Conservation (phyloP, 2,329 filamentous ascomycete species). For the Fusarium gaditjirri region DNA sequence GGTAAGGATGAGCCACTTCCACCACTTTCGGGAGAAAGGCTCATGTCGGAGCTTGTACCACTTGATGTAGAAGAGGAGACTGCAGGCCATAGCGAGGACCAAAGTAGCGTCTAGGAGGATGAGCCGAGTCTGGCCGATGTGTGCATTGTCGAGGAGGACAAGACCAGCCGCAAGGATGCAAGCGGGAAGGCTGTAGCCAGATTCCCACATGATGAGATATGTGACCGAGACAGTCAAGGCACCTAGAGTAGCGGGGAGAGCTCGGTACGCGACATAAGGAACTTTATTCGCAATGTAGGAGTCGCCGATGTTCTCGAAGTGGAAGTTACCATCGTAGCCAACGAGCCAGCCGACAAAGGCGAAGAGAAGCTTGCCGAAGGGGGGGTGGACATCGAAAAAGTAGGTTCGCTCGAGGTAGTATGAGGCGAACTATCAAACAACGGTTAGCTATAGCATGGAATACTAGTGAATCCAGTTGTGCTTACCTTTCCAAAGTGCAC, state of each 20-base stretch:
- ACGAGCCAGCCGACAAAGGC: slow-evolving; percentile 97
- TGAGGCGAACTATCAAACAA: slow-evolving; percentile 68
- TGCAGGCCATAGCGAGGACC: slow-evolving; percentile 95
- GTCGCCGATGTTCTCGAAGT: slow-evolving; percentile 99
- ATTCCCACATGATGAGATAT: slow-evolving; percentile 99
- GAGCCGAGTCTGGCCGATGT: slow-evolving; percentile 94
- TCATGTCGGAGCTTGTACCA: slow-evolving; percentile 96
- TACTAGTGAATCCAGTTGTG: slow-evolving; percentile 1
- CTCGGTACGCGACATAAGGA: slow-evolving; percentile 94
- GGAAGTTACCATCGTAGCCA: slow-evolving; percentile 95
- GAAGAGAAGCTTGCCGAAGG: slow-evolving; percentile 97
- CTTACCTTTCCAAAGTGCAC: slow-evolving; percentile 98
- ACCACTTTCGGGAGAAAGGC: slow-evolving; percentile 95
- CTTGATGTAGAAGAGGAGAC: slow-evolving; percentile 91
- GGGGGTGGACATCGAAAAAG: slow-evolving; percentile 99
- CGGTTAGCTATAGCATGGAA: slow-evolving; percentile 22
- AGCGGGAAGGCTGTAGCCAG: slow-evolving; percentile 93
- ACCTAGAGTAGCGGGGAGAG: slow-evolving; percentile 90
- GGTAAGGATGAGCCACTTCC: slow-evolving; percentile 98
- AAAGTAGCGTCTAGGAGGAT: slow-evolving; percentile 95
- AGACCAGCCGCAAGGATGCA: slow-evolving; percentile 87
- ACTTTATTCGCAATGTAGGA: slow-evolving; percentile 98
- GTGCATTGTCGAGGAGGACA: slow-evolving; percentile 95
- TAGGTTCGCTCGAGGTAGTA: slow-evolving; percentile 96
- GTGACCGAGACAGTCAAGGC: slow-evolving; percentile 93